phyloP scores from a whole-genome alignment of 2,329 filamentous ascomycete genomes.

The Fusarium anthophilum region DNA sequence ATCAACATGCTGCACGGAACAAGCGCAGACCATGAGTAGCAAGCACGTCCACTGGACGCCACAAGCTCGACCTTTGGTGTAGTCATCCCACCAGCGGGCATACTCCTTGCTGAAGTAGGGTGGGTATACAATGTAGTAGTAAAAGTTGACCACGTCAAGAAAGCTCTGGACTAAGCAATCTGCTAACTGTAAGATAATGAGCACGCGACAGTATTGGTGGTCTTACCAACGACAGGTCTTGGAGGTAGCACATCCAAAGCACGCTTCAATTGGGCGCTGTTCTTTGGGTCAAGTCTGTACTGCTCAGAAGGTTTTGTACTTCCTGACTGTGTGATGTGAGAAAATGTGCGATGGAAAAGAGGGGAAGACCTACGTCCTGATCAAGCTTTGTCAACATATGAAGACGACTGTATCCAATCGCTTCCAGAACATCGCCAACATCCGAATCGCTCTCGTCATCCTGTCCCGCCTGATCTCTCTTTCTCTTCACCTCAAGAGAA shows the following conservation, averaged over 20 bases:
- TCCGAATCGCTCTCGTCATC: constrained; percentile 10
- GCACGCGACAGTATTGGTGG: not conserved
- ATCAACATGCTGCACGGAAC: constrained; percentile 19
- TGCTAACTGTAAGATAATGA: not conserved
- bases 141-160: constrained; percentile 24
- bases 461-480: not conserved
- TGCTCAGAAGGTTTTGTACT: constrained; percentile 15
- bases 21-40: constrained; percentile 21
- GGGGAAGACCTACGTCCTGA: constrained; percentile 1
- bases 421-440: constrained; percentile 18
- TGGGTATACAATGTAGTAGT: constrained; percentile 23
- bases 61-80: constrained; percentile 7
- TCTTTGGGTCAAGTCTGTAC: constrained; percentile 9
- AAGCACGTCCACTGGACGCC: constrained; percentile 25
- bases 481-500: constrained; percentile 18
- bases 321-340: not conserved
- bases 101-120: constrained; percentile 26
- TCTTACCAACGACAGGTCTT: constrained; percentile 14
- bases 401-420: constrained; percentile 18
- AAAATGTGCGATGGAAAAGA: too few species aligned
- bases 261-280: constrained; percentile 1
- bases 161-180: constrained; percentile 14
- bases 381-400: constrained; percentile 22
- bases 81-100: constrained; percentile 18
- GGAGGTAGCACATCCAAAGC: constrained; percentile 9